Percentiles rank a stretch among this genome's conserved stretches.
Conservation (phyloP, 345 rosid species). For the Moringa oleifera region DNA sequence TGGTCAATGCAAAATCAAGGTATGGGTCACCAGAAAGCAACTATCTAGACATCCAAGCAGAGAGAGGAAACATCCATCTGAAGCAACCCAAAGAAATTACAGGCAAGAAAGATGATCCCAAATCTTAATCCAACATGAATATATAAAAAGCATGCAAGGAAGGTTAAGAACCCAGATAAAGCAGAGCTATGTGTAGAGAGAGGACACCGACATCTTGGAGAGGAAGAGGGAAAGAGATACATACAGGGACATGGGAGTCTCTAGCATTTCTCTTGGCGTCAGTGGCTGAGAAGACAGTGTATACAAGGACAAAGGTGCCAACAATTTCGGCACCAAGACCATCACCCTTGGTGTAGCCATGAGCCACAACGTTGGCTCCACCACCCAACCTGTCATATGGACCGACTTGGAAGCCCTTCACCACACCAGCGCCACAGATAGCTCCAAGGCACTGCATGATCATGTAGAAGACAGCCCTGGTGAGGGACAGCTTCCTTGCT, state of each 20-base stretch:
- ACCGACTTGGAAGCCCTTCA: conserved; percentile 45
- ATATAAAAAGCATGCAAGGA: neutral
- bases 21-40: no score
- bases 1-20: no score
- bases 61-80: no score
- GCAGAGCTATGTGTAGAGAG: neutral
- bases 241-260: conserved; percentile 77
- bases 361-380: conserved; percentile 55
- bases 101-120: neutral
- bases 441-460: conserved; percentile 72
- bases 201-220: neutral
- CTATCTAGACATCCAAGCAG: no score
- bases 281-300: conserved; percentile 73
- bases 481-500: conserved; percentile 66
- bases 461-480: conserved; percentile 58
- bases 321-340: conserved; percentile 74
- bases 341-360: conserved; percentile 60
- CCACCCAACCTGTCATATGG: conserved; percentile 32
- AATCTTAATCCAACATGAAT: neutral
- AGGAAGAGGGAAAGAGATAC: conserved; percentile 6
- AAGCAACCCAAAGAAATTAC: neutral
- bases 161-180: neutral
- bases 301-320: conserved; percentile 67
- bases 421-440: conserved; percentile 71
- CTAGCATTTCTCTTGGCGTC: conserved; percentile 77